A percentile compares a stretch with the other conserved stretches of the same genome.
Conservation (phyloP, 352 stramenopile species). For the Globisporangium recalcitrans region DNA sequence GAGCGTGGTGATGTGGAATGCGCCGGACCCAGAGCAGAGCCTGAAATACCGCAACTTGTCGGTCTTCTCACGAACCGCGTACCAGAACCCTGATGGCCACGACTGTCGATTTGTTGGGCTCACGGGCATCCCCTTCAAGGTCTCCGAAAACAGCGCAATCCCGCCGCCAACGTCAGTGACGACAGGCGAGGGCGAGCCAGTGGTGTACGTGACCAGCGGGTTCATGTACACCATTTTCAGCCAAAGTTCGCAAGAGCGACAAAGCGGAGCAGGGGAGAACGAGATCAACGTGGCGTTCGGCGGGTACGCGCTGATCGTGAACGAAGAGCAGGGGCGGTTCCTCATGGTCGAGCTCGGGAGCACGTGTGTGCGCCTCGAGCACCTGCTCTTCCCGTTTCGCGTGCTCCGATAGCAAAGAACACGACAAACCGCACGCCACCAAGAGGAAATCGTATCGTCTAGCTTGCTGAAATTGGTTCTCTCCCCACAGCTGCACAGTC, state of each 20-base stretch:
- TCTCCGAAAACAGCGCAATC: background rate
- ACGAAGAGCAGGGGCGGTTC: conserved; percentile 7
- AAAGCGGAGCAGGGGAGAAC: background rate
- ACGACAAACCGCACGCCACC: too few relatives aligned
- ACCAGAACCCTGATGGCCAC: background rate
- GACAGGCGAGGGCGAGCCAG: conserved; percentile 1
- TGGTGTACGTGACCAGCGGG: conserved; percentile 9
- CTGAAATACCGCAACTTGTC: conserved; percentile 4
- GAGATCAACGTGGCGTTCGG: conserved; percentile 8
- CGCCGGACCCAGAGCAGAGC: conserved; percentile 3
- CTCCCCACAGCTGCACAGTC: too few relatives aligned
- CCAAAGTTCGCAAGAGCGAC: background rate
- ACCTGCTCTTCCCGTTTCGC: conserved; percentile 5
- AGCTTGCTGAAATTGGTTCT: background rate
- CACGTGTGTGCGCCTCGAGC: conserved; percentile 5
- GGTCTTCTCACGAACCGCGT: conserved; percentile 3
- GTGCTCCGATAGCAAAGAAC: background rate
- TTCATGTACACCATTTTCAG: conserved; percentile 1
- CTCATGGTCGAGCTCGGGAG: conserved; percentile 10
- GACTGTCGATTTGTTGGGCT: background rate
- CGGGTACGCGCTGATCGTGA: conserved; percentile 5
- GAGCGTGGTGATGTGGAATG: conserved; percentile 10
- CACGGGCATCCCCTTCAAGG: conserved; percentile 1
- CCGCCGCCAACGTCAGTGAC: background rate
- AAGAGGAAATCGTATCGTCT: too few relatives aligned